phyloP scores from a whole-genome alignment of 352 stramenopile species.

The Phytophthora pistaciae region DNA sequence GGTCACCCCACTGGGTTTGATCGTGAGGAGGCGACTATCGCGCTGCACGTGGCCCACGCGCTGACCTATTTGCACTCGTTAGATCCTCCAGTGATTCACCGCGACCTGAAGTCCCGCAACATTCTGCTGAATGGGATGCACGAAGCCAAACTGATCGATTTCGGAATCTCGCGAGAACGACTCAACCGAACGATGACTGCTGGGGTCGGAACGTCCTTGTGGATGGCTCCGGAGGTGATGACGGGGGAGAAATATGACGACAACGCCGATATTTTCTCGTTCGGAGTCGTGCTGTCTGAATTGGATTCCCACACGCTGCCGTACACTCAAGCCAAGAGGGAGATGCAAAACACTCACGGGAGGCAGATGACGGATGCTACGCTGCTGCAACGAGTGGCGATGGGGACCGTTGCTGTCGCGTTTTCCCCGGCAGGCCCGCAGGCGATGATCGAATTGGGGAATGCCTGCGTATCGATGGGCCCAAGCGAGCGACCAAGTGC shows the following conservation, averaged over 20 bases:
- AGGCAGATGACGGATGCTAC: slow-evolving; percentile 1
- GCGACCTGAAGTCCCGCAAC: slow-evolving; percentile 51
- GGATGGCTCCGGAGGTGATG: too few species aligned
- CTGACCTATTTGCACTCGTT: slow-evolving; percentile 52
- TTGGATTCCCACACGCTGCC: slow-evolving; percentile 50
- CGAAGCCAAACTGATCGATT: slow-evolving; percentile 49
- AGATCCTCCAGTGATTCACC: slow-evolving; percentile 39
- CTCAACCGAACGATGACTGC: slow-evolving; percentile 7
- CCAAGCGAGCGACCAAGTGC: neutral
- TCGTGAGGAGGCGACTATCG: slow-evolving; percentile 28
- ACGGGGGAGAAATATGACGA: slow-evolving; percentile 25
- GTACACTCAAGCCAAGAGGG: slow-evolving; percentile 18
- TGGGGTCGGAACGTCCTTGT: neutral
- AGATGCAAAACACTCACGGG: neutral
- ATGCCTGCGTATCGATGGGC: neutral
- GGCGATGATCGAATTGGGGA: neutral
- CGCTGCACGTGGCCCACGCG: slow-evolving; percentile 36
- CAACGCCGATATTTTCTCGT: slow-evolving; percentile 66
- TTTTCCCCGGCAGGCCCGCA: neutral
- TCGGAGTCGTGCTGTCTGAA: slow-evolving; percentile 61
- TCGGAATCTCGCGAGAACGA: slow-evolving; percentile 3
- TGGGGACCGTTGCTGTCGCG: slow-evolving; percentile 1
- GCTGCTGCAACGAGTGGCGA: slow-evolving; percentile 2
- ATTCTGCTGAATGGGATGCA: slow-evolving; percentile 35
- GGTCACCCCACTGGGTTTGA: neutral